Base-by-base conservation (phyloP, 2,329 filamentous ascomycete genomes). In the Scedosporium dehoogii region DNA sequence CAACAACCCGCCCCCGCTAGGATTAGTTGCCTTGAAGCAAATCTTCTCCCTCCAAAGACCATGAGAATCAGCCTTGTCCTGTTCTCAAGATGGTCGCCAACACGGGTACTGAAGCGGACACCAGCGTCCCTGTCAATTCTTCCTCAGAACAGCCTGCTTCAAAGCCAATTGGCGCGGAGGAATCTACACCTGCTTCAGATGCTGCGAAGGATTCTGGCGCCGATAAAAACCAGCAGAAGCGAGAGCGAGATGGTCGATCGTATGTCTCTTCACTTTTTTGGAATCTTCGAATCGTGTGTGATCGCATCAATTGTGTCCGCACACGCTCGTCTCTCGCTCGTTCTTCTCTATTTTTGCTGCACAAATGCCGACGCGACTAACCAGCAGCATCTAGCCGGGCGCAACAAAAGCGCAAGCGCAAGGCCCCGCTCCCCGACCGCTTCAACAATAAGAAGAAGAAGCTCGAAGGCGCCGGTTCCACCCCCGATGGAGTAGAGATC, bases 401-500 rank as follows among this genome's bases (percentile, higher is more conserved):
- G 58, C 33, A 59, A 48, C 21, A 59, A 57, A 25, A 33, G 16
- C 38, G 55, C 25, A 62, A 58, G 41, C 53, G 58, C 58, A 48
- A 59, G 38, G 21, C 33, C 21, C 58, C 55, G 55, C 25, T 25
- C 4, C 14, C 27, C 55, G 55, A 58, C 27, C 14, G 27, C 25
- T 48, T 59, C 21, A 27, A n/a, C 55, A 62, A n/a, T 53, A 62
- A 62, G 48, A 62, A 66, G 41, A 61, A 62, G 41, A 64, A 65
- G 42, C 63, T 63, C 59, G 64, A 65, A 25, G 60, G 44, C 42
- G 61, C 64, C 38, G 60, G 56, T 33, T 58, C 64, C 59, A 46
- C 60, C 33, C 42, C 58, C 16, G 60, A 61, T 33, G 64, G 63
- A 48, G 63, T 62, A 33, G 60, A 62, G n/a, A 64, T 62, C 59